Evolutionary conservation across 1,139 yeast genomes (phyloP).

Genomic region (Lodderomyces jiufengensis): DNA sequence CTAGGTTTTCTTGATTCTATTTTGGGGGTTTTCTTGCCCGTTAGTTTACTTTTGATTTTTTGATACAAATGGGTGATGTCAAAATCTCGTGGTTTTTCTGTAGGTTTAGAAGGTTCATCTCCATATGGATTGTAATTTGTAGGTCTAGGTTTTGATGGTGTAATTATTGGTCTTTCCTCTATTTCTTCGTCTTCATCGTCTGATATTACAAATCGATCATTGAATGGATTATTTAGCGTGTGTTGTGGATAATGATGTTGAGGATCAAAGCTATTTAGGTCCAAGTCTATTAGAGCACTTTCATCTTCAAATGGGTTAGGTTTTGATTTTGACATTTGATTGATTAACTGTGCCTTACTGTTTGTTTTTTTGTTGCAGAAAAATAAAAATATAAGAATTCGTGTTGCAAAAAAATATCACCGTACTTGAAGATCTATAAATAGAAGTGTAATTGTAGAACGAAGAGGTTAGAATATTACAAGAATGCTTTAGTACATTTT

Average conservation of each 20-base stretch:
- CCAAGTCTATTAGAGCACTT: constrained; percentile 33
- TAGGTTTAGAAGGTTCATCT: not conserved
- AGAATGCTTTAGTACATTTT: no score
- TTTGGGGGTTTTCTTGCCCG: constrained; percentile 3
- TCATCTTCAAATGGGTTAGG: constrained; percentile 22
- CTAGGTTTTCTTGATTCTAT: constrained; percentile 45
- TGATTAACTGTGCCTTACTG: no score
- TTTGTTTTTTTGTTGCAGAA: not conserved
- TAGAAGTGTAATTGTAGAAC: no score
- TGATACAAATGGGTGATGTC: constrained; percentile 52
- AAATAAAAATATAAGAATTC: not conserved
- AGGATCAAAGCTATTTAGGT: constrained; percentile 14
- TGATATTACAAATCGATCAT: constrained; percentile 31
- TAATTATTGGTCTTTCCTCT: not conserved
- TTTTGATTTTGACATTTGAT: constrained; percentile 1
- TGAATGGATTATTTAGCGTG: constrained; percentile 12
- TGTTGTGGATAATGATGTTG: constrained; percentile 12
- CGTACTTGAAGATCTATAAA: not conserved
- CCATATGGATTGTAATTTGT: not conserved
- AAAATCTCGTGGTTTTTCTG: constrained; percentile 33
- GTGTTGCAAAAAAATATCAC: not conserved
- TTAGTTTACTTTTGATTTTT: constrained; percentile 14
- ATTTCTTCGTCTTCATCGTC: constrained; percentile 26
- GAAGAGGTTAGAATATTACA: no score
- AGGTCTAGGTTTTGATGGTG: not conserved